These are phyloP conservation scores for Metarhizium anisopliae DNA, from an alignment of 2,329 filamentous ascomycete genomes.

Conservation along the genomic window DNA sequence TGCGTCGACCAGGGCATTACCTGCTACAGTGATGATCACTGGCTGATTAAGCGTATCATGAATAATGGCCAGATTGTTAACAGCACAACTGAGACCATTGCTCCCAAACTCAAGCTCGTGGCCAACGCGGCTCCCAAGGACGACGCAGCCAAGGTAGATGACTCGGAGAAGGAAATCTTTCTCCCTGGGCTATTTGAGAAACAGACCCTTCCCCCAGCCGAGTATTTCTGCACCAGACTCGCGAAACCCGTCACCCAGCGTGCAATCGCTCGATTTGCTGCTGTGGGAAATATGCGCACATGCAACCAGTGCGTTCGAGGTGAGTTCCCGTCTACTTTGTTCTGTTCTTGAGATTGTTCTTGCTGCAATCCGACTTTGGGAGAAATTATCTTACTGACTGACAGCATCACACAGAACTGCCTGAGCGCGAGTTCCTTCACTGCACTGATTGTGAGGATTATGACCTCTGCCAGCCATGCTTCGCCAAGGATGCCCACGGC, in stretches of 20 bases:
- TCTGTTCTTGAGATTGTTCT: background rate
- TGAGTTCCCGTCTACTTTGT: slow-evolving; percentile 9
- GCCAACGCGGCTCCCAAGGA: slow-evolving; percentile 8
- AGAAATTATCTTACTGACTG: background rate
- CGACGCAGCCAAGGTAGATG: slow-evolving; percentile 7
- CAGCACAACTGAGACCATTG: slow-evolving; percentile 76
- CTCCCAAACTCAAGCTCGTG: slow-evolving; percentile 47
- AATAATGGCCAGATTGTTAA: slow-evolving; percentile 69
- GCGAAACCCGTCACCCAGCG: background rate
- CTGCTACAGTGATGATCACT: slow-evolving; percentile 74
- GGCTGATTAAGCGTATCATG: slow-evolving; percentile 87
- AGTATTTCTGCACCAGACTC: background rate
- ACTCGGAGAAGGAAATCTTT: background rate
- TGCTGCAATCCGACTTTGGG: background rate
- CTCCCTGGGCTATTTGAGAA: background rate
- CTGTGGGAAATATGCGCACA: slow-evolving; percentile 43
- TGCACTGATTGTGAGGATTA: slow-evolving; percentile 82
- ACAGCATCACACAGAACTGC: slow-evolving; percentile 42
- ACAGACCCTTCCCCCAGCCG: background rate
- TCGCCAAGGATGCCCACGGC: slow-evolving; percentile 67
- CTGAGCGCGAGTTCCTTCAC: slow-evolving; percentile 74
- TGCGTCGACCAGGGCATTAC: slow-evolving; percentile 70
- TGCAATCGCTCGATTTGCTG: slow-evolving; percentile 7
- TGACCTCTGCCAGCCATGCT: slow-evolving; percentile 82
- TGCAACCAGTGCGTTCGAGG: slow-evolving; percentile 56